Evolutionary conservation across 208 protist species (phyloP).

Genomic region (Leishmania turanica): DNA sequence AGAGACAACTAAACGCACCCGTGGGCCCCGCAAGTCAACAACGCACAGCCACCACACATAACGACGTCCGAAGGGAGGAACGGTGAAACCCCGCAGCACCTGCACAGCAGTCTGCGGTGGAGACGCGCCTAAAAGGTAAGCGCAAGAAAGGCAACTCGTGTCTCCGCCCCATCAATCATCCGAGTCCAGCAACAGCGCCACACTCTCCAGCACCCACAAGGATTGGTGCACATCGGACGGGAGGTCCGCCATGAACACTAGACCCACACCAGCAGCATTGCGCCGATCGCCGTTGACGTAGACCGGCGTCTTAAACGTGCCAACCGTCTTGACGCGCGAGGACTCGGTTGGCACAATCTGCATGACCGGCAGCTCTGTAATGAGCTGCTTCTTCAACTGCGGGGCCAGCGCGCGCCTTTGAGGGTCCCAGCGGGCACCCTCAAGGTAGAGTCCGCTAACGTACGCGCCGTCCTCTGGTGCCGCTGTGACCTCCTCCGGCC

Average conservation of each 20-base stretch:
- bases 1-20: neutral
- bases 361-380: slow-evolving; percentile 97
- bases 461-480: slow-evolving; percentile 96
- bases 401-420: slow-evolving; percentile 73
- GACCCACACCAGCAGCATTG: slow-evolving; percentile 97
- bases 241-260: slow-evolving; percentile 98
- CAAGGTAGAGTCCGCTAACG: slow-evolving; percentile 96
- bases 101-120: too few species aligned
- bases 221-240: slow-evolving; percentile 91
- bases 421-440: slow-evolving; percentile 97
- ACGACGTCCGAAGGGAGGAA: neutral
- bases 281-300: slow-evolving; percentile 97
- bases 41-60: neutral
- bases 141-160: neutral
- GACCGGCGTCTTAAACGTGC: slow-evolving; percentile 97
- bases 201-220: slow-evolving; percentile 97
- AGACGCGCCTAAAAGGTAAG: neutral
- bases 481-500: slow-evolving; percentile 71
- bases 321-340: slow-evolving; percentile 94
- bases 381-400: slow-evolving; percentile 97
- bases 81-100: slow-evolving; percentile 9
- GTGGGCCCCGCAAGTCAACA: neutral
- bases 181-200: slow-evolving; percentile 95
- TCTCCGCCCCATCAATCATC: slow-evolving; percentile 59
- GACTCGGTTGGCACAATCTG: slow-evolving; percentile 97